Base-by-base conservation (phyloP, 768 basidiomycete genomes). In the Tulasnella sp. region DNA sequence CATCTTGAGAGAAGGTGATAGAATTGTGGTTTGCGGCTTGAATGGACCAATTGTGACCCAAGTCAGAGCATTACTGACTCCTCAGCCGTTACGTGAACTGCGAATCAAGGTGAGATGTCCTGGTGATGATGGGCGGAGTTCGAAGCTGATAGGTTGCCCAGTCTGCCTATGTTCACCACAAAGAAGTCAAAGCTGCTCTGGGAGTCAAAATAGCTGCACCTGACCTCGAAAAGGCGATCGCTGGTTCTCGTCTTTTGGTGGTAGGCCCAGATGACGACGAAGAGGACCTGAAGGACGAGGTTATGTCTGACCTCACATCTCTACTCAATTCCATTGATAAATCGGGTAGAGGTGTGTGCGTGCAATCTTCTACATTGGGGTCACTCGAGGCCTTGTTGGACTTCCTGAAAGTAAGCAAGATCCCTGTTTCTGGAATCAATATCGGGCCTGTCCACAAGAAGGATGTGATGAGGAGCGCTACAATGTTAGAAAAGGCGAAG, bases 21-120 rank as follows among this genome's bases (percentile, higher is more conserved):
- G 72, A 63, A 92, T 99, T 56, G 90, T 99, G 6, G 74, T 99
- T 25, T 98, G 95, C 61, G 95, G 95, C 63, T 72, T 96, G 55
- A 96, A 98, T 61, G 95, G 95, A 1, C 88, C 95, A 2, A 98
- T 99, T 54, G 83, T 92, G 12, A 96, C 93, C 0, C 89, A 92
- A 66, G 68, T 99, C 42, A 79, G 95, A 56, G 95, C 95, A 3
- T 69, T 98, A 45, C 72, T 98, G 39, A 99, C 93, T 0, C 95
- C 95, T 1, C 93, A 99, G 62, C 95, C 95, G 1, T 68, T 99
- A 54, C 81, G 93, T 49, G 93, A 98, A 64, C 69, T 98, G 29
- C 89, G 93, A 56, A 77, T 98, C 67, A 98, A 98, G 80, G 93
- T 83, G 56, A 52, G 65, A 37, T 16, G 8, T 27, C 32, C 15